phyloP scores from a whole-genome alignment of 345 rosid species.

The Camelina laxa region DNA sequence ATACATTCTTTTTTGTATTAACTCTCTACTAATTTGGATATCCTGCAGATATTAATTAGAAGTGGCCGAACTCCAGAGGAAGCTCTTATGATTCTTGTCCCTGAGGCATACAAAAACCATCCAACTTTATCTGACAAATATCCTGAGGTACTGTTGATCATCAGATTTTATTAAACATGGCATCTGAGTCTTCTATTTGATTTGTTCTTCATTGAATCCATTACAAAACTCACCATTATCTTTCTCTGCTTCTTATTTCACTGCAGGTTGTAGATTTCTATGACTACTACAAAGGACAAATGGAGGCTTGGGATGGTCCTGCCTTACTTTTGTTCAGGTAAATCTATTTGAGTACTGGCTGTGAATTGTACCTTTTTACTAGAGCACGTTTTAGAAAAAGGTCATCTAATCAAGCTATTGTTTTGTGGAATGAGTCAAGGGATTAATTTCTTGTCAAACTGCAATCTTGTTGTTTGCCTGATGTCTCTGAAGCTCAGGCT shows the following conservation, averaged over 20 bases:
- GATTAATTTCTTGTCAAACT: not conserved
- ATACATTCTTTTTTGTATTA: not conserved
- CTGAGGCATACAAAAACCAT: constrained; percentile 98
- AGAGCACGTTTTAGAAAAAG: constrained; percentile 11
- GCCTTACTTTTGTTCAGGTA: constrained; percentile 98
- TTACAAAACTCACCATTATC: not conserved
- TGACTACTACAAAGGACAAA: constrained; percentile 98
- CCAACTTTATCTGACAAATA: constrained; percentile 84
- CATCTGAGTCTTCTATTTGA: constrained; percentile 1
- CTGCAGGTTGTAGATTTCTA: constrained; percentile 84
- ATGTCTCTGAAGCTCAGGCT: constrained; percentile 33
- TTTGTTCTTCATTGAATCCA: not conserved
- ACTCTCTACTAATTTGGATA: not conserved
- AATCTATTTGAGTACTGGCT: constrained; percentile 7
- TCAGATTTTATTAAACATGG: not conserved
- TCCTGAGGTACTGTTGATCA: constrained; percentile 71
- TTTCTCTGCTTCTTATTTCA: constrained; percentile 1
- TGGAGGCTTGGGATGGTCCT: constrained; percentile 99
- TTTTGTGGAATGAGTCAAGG: constrained; percentile 3
- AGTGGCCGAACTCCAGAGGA: constrained; percentile 93
- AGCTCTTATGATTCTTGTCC: constrained; percentile 97
- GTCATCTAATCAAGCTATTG: not conserved
- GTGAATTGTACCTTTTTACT: not conserved
- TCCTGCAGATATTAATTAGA: constrained; percentile 77
- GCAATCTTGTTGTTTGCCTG: constrained; percentile 34